Conservation (phyloP, 2,329 filamentous ascomycete genomes). For the Xylaria hypoxylon region DNA sequence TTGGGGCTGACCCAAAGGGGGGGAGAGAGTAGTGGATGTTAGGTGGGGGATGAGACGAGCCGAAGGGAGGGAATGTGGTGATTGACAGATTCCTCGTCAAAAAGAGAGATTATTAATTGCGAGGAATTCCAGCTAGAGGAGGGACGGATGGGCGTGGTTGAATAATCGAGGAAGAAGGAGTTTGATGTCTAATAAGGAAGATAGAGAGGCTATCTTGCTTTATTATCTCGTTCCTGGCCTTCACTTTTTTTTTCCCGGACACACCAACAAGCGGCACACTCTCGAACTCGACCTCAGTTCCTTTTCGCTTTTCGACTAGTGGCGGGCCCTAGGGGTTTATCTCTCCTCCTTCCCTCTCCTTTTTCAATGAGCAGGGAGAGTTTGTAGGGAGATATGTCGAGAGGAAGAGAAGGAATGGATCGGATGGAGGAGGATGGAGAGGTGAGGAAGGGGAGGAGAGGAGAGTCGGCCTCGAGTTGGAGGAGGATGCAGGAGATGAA, state of each 20-base stretch:
- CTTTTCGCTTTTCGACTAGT: slow-evolving; percentile 42
- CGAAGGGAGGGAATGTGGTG: slow-evolving; percentile 47
- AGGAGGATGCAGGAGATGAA: slow-evolving; percentile 65
- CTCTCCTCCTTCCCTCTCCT: slow-evolving; percentile 53
- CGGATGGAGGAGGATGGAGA: slow-evolving; percentile 55
- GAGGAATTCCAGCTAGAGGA: slow-evolving; percentile 51
- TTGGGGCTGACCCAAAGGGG: slow-evolving; percentile 35
- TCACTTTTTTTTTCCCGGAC: slow-evolving; percentile 29
- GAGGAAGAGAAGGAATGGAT: slow-evolving; percentile 67
- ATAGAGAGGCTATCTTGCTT: slow-evolving; percentile 42
- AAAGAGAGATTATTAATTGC: slow-evolving; percentile 43
- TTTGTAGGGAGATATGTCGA: slow-evolving; percentile 53
- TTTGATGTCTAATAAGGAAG: slow-evolving; percentile 45
- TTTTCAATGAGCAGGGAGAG: slow-evolving; percentile 55
- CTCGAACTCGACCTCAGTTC: slow-evolving; percentile 44
- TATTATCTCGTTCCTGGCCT: slow-evolving; percentile 39
- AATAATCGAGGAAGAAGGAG: slow-evolving; percentile 46
- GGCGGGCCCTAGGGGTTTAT: slow-evolving; percentile 44
- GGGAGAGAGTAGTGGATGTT: slow-evolving; percentile 17
- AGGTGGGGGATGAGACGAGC: slow-evolving; percentile 35
- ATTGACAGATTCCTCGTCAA: slow-evolving; percentile 47
- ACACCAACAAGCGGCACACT: slow-evolving; percentile 37
- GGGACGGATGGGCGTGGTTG: slow-evolving; percentile 24
- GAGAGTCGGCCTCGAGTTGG: slow-evolving; percentile 60
- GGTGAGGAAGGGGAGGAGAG: slow-evolving; percentile 47